phyloP scores from a whole-genome alignment of 2,329 filamentous ascomycete species.

The Coleophoma crateriformis region DNA sequence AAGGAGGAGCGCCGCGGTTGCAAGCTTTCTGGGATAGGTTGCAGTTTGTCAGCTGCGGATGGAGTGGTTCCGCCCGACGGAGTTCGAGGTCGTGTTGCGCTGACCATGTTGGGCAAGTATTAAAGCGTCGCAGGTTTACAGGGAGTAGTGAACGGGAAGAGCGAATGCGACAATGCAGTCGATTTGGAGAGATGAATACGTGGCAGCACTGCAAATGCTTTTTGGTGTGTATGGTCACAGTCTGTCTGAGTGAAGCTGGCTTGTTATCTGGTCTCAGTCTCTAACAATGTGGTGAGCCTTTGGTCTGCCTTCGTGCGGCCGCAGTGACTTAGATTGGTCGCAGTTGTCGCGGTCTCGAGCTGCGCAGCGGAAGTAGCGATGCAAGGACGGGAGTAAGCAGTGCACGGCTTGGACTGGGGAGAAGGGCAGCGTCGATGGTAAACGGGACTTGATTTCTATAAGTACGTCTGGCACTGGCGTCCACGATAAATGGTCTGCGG shows the following conservation, averaged over 20 bases:
- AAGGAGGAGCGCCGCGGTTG: constrained; percentile 41
- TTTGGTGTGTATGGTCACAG: neutral
- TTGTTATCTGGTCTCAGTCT: no score
- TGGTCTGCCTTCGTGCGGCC: neutral
- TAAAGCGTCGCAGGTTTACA: constrained; percentile 2
- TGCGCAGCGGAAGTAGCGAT: neutral
- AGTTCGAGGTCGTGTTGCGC: constrained; percentile 29
- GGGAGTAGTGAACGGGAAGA: neutral
- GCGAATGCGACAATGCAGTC: neutral
- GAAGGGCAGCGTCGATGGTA: neutral
- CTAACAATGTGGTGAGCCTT: neutral
- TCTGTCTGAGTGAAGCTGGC: neutral
- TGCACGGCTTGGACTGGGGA: neutral
- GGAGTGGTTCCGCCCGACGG: constrained; percentile 25
- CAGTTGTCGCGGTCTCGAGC: neutral
- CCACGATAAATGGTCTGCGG: neutral
- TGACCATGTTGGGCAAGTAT: constrained; percentile 18
- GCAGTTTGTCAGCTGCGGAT: constrained; percentile 25
- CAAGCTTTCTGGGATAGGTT: constrained; percentile 26
- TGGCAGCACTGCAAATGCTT: neutral
- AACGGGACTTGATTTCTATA: neutral
- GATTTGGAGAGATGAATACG: neutral
- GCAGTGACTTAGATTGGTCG: neutral
- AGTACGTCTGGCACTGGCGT: neutral
- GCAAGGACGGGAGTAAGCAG: neutral